These are phyloP conservation scores for Fagopyrum esculentum DNA, from an alignment of 148 eudicot genomes.

Conservation along the genomic window DNA sequence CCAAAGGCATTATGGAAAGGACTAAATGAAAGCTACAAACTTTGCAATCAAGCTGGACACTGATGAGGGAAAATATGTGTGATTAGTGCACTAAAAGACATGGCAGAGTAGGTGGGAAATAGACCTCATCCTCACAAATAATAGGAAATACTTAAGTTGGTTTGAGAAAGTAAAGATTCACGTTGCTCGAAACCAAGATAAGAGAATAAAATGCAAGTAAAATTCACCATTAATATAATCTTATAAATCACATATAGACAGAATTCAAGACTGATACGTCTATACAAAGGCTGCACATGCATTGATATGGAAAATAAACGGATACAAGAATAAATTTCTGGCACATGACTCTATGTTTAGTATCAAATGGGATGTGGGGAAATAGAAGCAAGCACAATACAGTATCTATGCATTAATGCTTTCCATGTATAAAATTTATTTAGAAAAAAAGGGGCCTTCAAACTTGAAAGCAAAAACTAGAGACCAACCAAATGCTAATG, in stretches of 20 bases:
- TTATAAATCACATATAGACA: not conserved
- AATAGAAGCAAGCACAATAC: not conserved
- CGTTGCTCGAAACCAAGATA: not conserved
- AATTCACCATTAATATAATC: not conserved
- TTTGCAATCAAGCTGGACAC: too few relatives aligned
- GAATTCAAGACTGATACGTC: not conserved
- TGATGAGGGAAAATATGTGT: too few relatives aligned
- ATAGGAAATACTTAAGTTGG: too few relatives aligned
- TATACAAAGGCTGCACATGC: not conserved
- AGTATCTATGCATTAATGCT: not conserved
- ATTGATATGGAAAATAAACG: too few relatives aligned
- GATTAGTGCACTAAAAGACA: too few relatives aligned
- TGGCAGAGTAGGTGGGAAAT: too few relatives aligned
- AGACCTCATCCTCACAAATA: too few relatives aligned
- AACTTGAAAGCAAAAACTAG: not conserved
- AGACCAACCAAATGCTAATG: not conserved
- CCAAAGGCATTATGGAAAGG: too few relatives aligned
- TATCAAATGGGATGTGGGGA: not conserved
- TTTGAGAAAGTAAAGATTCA: too few relatives aligned
- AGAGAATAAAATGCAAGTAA: conserved; percentile 1
- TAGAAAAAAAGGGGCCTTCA: not conserved
- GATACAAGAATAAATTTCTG: not conserved
- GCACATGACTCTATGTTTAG: not conserved
- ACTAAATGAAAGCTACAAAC: too few relatives aligned
- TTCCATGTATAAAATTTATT: not conserved